Conservation (phyloP, 1,284 basidiomycete genomes). For the Tremellales sp. region DNA sequence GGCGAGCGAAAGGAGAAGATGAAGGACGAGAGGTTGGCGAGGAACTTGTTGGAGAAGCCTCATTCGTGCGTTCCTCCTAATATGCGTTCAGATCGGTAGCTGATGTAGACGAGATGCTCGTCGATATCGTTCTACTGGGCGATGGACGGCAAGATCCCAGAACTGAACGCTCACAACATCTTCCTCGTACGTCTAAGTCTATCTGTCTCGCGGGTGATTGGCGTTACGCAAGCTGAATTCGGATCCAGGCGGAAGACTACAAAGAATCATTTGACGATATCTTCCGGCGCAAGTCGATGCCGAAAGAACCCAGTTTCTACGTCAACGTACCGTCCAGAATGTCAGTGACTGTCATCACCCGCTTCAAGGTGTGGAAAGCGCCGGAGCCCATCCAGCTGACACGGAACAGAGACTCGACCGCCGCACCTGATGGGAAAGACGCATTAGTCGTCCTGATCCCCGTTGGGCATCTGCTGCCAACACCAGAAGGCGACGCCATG, state of each 20-base stretch:
- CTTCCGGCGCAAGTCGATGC: constrained; percentile 52
- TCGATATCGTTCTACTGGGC: constrained; percentile 57
- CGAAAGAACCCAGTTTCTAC: constrained; percentile 55
- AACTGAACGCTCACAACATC: constrained; percentile 53
- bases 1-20: constrained; percentile 6
- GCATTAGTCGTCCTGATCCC: constrained; percentile 42
- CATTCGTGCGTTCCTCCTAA: constrained; percentile 29
- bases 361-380: neutral
- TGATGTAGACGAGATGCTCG: constrained; percentile 46
- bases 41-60: constrained; percentile 31
- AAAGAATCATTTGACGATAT: constrained; percentile 54
- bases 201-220: neutral
- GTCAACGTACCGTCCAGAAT: constrained; percentile 54
- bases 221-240: constrained; percentile 13
- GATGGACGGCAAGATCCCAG: constrained; percentile 47
- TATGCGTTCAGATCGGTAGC: constrained; percentile 1
- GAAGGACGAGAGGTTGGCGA: constrained; percentile 26
- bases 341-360: constrained; percentile 23
- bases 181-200: constrained; percentile 43
- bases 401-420: constrained; percentile 48
- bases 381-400: neutral
- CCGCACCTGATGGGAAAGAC: constrained; percentile 45
- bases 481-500: constrained; percentile 4
- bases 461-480: constrained; percentile 30
- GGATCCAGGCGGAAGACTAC: constrained; percentile 48